phyloP scores from a whole-genome alignment of 2,329 filamentous ascomycete species.

The Xylariaceae sp. region DNA sequence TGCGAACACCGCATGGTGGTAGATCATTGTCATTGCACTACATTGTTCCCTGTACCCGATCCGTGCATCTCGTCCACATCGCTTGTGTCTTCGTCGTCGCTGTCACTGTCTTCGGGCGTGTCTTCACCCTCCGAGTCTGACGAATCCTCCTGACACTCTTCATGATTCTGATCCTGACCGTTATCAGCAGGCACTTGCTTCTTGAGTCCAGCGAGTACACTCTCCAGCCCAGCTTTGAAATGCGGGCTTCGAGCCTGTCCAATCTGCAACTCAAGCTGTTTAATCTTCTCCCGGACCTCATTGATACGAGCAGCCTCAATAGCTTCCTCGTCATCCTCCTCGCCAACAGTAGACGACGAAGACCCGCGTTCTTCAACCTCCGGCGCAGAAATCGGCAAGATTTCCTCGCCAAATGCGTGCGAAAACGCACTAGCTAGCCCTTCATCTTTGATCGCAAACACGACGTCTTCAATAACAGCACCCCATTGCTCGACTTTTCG shows the following conservation, averaged over 20 bases:
- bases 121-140: neutral
- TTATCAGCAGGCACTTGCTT: constrained; percentile 22
- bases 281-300: constrained; percentile 30
- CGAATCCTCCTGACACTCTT: too few species aligned
- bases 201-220: constrained; percentile 26
- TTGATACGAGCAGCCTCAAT: constrained; percentile 9
- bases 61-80: neutral
- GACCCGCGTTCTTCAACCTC: constrained; percentile 10
- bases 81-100: neutral
- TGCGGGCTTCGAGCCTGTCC: constrained; percentile 27
- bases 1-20: neutral
- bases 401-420: constrained; percentile 40
- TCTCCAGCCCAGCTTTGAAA: constrained; percentile 26
- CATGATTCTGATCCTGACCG: too few species aligned
- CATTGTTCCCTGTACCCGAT: neutral
- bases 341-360: constrained; percentile 11
- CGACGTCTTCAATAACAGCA: constrained; percentile 44
- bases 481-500: constrained; percentile 34
- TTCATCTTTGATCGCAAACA: constrained; percentile 53
- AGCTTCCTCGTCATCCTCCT: constrained; percentile 19
- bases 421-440: constrained; percentile 50
- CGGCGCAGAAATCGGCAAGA: constrained; percentile 30
- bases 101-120: neutral
- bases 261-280: constrained; percentile 26
- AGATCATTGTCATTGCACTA: neutral